Percentiles rank a stretch among this genome's conserved stretches.
Evolutionary conservation across 192 early-diverging fungal genomes (phyloP).

Genomic region (Coemansia furcata): DNA sequence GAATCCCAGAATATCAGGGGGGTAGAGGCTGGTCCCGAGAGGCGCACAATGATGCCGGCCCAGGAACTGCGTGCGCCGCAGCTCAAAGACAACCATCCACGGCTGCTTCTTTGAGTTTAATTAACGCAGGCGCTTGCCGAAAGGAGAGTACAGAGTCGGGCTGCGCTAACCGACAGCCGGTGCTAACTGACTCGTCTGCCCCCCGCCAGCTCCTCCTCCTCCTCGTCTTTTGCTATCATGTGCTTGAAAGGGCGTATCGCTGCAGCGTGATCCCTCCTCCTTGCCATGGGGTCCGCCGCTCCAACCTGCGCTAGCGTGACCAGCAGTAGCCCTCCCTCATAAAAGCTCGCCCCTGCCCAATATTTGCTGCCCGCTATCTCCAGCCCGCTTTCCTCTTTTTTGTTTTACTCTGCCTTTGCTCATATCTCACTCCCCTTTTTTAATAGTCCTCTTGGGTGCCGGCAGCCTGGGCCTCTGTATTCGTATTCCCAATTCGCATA

Average conservation of each 20-base stretch:
- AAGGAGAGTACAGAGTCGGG: background rate
- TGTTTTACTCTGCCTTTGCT: background rate
- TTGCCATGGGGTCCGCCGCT: constrained; percentile 1
- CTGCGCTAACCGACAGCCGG: background rate
- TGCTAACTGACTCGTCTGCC: background rate
- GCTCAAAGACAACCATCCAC: background rate
- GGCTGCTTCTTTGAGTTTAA: constrained; percentile 1
- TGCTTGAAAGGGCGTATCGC: constrained; percentile 3
- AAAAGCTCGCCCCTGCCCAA: background rate
- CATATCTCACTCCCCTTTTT: background rate
- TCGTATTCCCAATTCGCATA: background rate
- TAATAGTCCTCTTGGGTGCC: background rate
- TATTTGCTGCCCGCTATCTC: background rate
- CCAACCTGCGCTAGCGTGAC: background rate
- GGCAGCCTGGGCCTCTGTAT: background rate
- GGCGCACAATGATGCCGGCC: background rate
- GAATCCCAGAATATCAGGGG: background rate
- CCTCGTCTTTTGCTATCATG: background rate
- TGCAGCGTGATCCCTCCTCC: constrained; percentile 1
- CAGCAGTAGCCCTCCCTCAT: background rate
- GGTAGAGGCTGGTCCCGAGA: too few species aligned
- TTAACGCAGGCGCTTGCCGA: constrained; percentile 1
- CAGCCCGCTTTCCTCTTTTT: background rate
- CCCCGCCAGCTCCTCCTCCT: background rate
- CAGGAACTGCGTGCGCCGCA: background rate